Evolutionary conservation across 2,329 filamentous ascomycete genomes (phyloP), one percentile per base, ranked within the genome.

Genomic region (Trichocomaceae sp.): DNA sequence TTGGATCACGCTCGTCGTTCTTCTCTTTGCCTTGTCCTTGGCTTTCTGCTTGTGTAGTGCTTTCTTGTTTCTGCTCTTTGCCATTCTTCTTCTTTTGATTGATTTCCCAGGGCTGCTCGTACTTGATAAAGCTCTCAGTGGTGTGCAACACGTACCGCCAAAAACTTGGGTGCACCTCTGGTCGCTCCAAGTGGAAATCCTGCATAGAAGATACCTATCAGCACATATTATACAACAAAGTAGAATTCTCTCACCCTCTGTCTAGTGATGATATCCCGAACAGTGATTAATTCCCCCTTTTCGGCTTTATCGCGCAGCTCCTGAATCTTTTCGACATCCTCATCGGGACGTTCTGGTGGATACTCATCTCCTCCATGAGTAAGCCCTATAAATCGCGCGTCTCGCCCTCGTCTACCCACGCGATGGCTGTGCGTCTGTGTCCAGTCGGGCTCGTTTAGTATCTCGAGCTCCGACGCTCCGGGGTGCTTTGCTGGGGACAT

Each of bases 71-170:
- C 12, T 35, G 31, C 31, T 35, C 31, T 35, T 35, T 35, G 12
- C 31, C 31, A 15, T 19, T 50, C 47, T 39, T 39, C 31, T 13
- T 54, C 45, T n/a, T 42, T 54, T 29, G 33, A 59, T 81, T 81
- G 0, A 72, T 71, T 0, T 76, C 77, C 77, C 77, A 81, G 1
- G 70, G 61, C 57, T 80, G 68, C 7, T 70, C 60, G 37, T 76
- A 70, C 62, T 78, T 80, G 54, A 80, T 68, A 64, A 72, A 77
- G 50, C 77, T 70, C 55, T 81, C 77, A 0, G 75, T 75, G 9
- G 70, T 69, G 35, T 79, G 67, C 0, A 81, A 64, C 10, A 79
- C 75, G 59, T 75, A 79, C 35, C 78, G 67, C 77, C 78, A 80
- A 7, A 75, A 74, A 4, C 70, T 50, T 3, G 76, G 74, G 52